phyloP scores from a whole-genome alignment of 495 filamentous ascomycete species.

The Neurospora terricola region DNA sequence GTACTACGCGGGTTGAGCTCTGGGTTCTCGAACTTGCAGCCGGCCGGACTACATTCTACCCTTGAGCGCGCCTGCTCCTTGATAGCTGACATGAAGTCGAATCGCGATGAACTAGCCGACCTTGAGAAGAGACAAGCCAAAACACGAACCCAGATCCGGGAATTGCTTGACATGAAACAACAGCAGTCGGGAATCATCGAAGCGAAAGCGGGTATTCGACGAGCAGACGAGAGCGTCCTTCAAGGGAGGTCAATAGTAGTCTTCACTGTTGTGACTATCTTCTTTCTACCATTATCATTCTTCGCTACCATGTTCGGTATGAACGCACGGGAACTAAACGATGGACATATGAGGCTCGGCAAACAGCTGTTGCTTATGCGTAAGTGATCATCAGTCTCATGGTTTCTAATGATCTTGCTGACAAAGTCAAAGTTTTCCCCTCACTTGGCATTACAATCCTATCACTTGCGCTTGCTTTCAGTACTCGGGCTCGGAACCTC shows the following conservation, averaged over 20 bases:
- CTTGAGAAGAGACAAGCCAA: conserved; percentile 14
- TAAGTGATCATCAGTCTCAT: neutral
- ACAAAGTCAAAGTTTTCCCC: conserved; percentile 6
- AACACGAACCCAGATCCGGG: conserved; percentile 20
- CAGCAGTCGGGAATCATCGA: conserved; percentile 56
- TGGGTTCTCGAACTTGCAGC: neutral
- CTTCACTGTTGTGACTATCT: conserved; percentile 56
- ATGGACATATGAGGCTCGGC: conserved; percentile 12
- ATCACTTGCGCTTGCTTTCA: conserved; percentile 17
- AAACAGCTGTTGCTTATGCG: conserved; percentile 28
- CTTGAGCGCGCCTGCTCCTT: conserved; percentile 9
- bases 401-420: neutral
- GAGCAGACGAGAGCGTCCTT: conserved; percentile 47
- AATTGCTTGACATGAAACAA: conserved; percentile 52
- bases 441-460: conserved; percentile 11
- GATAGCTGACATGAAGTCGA: conserved; percentile 16
- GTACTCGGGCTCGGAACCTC: conserved; percentile 8
- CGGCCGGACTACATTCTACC: conserved; percentile 1
- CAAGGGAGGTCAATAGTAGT: conserved; percentile 54
- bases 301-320: conserved; percentile 34
- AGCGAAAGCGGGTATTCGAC: conserved; percentile 45
- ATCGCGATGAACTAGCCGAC: conserved; percentile 9
- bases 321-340: conserved; percentile 26
- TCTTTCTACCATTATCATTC: conserved; percentile 38
- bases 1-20: conserved; percentile 21